phyloP scores from a whole-genome alignment of 768 basidiomycete species.

The Leccinellum albellum region DNA sequence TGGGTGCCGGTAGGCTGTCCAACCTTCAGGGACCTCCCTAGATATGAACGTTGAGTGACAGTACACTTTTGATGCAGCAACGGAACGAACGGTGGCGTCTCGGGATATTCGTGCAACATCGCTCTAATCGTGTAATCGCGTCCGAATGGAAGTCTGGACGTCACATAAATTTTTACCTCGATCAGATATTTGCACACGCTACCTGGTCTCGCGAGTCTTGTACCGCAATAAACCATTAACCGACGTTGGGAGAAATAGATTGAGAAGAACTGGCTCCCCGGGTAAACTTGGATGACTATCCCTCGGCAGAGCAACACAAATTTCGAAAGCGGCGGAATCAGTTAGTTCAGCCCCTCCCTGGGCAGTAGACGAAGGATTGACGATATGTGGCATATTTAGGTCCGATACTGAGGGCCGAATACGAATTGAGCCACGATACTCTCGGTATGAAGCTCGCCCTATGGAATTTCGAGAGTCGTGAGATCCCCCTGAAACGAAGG shows the following conservation, averaged over 20 bases:
- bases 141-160: background rate
- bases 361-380: background rate
- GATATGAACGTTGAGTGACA: background rate
- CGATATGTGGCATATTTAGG: background rate
- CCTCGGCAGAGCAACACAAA: slow-evolving; percentile 5
- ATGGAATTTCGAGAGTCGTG: slow-evolving; percentile 9
- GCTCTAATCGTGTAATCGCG: slow-evolving; percentile 7
- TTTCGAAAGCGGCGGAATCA: background rate
- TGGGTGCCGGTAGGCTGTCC: slow-evolving; percentile 50
- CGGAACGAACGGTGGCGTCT: slow-evolving; percentile 13
- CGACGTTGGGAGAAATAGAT: slow-evolving; percentile 11
- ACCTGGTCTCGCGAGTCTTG: slow-evolving; percentile 7
- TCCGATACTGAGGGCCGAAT: background rate
- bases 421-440: background rate
- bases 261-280: background rate
- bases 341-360: background rate
- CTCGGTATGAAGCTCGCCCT: slow-evolving; percentile 19
- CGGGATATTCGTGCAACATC: slow-evolving; percentile 15
- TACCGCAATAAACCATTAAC: slow-evolving; percentile 6
- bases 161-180: background rate
- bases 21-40: slow-evolving; percentile 32
- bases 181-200: background rate
- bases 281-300: background rate
- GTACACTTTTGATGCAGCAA: background rate
- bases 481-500: slow-evolving; percentile 11